Evolutionary conservation across 345 rosid species (phyloP).

Genomic region (Aegle marmelos): DNA sequence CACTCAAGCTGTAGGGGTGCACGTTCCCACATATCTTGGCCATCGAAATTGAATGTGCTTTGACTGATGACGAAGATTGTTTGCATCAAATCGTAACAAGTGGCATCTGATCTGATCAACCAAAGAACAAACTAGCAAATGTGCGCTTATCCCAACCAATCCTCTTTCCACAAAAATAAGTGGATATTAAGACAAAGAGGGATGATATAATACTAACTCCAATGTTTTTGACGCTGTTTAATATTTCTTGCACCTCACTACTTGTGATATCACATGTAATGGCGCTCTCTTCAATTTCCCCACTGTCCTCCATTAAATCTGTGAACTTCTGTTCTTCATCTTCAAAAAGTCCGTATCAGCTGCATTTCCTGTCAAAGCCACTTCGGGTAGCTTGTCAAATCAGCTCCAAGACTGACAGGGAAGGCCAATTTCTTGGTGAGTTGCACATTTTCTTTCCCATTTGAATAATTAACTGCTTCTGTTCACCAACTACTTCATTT

Average conservation of each 20-base stretch:
- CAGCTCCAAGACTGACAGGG: conserved; percentile 12
- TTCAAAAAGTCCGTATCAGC: conserved; percentile 10
- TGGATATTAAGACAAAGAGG: neutral
- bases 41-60: neutral
- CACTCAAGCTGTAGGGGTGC: neutral
- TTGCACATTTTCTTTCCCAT: neutral
- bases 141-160: conserved; percentile 2
- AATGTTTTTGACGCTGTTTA: neutral
- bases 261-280: conserved; percentile 14
- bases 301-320: conserved; percentile 29
- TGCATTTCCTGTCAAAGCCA: conserved; percentile 22
- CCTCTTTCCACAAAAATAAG: neutral
- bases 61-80: too few relatives aligned
- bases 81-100: neutral
- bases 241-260: neutral
- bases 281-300: conserved; percentile 38
- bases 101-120: conserved; percentile 14
- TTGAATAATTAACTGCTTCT: neutral
- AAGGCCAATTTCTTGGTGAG: conserved; percentile 26
- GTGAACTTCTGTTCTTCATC: conserved; percentile 16
- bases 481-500: conserved; percentile 20
- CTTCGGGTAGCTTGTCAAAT: conserved; percentile 21
- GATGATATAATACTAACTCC: neutral
- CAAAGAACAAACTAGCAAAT: neutral
- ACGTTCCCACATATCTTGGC: neutral